Base-by-base conservation (phyloP, 2,329 filamentous ascomycete species). In the Juglanconis juglandina region DNA sequence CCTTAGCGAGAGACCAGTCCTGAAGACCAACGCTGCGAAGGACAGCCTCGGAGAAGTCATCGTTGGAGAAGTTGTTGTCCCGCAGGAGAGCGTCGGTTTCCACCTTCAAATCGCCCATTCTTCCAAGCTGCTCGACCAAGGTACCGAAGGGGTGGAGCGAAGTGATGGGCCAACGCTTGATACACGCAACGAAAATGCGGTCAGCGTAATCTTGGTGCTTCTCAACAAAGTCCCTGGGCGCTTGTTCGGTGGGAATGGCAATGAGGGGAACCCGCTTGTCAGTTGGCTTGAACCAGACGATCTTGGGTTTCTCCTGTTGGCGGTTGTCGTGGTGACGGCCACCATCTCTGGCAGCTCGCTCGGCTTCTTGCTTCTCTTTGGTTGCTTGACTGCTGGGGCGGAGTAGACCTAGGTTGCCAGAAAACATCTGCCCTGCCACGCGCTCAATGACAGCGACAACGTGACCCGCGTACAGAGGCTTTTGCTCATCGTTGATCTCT, bases 241-340 rank as follows among this genome's bases (percentile, higher is more conserved):
- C 95, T 77, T 99, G 95, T 75, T 99, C 95, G 3, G 95, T 99
- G 1, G 95, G 95, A 66, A 99, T 99, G 57, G 95, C 95, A 75
- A 99, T 99, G 66, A 99, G 82, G 53, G 95, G 95, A 52, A 99
- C 95, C 71, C 95, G 92, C 85, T 99, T 98, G 78, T 99, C 95
- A 1, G 95, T 99, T 61, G 95, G 95, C 82, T 99, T 99, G 81
- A 99, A 99, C 95, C 95, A 99, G 47, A 99, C 95, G 77, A 99
- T 99, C 87, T 99, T 99, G 65, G 95, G 95, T 78, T 97, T 97
- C 66, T 99, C 95, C 73, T 96, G 92, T 65, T 91, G 86, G 57
- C 93, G 91, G 66, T 89, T 88, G 63, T 93, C 91, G 66, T 95
- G 88, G 56, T 88, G 85, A 64, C 89, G 87, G 57, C 79, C 83